Conservation (phyloP, 164 flowering plant genomes). For the Magnolia officinalis region DNA sequence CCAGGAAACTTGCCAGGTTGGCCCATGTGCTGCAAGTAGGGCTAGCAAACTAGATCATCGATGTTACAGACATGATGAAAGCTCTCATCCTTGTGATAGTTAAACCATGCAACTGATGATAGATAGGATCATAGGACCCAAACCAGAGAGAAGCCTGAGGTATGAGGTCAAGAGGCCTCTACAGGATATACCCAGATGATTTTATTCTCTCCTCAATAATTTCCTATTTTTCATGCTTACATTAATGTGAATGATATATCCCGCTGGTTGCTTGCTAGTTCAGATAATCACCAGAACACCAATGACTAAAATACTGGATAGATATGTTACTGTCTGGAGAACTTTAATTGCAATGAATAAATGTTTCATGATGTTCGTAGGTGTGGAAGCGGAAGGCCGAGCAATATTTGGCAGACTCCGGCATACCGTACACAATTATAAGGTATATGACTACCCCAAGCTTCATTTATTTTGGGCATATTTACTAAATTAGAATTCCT, state of each 20-base stretch:
- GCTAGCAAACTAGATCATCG: too few relatives aligned
- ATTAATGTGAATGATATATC: background rate
- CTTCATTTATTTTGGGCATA: background rate
- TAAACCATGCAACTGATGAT: background rate
- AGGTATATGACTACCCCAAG: constrained; percentile 37
- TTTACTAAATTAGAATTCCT: background rate
- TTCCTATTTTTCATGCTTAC: background rate
- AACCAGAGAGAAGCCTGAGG: background rate
- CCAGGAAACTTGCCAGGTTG: too few relatives aligned
- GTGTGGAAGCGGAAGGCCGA: constrained; percentile 99
- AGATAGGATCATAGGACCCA: background rate
- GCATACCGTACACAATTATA: constrained; percentile 89
- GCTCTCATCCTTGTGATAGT: too few relatives aligned
- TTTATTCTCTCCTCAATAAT: background rate
- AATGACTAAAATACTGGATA: background rate
- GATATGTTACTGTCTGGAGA: background rate
- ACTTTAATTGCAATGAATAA: background rate
- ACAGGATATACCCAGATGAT: background rate
- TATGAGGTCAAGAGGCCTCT: background rate
- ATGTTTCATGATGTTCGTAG: constrained; percentile 30
- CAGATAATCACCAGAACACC: background rate
- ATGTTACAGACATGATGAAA: too few relatives aligned
- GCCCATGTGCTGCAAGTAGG: too few relatives aligned
- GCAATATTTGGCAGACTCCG: constrained; percentile 91
- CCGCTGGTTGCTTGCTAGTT: background rate